Percentiles rank a stretch among this genome's conserved stretches.
These are phyloP conservation scores for Eudorina sp. DNA, from an alignment of 139 green algal species.

Conservation along the genomic window DNA sequence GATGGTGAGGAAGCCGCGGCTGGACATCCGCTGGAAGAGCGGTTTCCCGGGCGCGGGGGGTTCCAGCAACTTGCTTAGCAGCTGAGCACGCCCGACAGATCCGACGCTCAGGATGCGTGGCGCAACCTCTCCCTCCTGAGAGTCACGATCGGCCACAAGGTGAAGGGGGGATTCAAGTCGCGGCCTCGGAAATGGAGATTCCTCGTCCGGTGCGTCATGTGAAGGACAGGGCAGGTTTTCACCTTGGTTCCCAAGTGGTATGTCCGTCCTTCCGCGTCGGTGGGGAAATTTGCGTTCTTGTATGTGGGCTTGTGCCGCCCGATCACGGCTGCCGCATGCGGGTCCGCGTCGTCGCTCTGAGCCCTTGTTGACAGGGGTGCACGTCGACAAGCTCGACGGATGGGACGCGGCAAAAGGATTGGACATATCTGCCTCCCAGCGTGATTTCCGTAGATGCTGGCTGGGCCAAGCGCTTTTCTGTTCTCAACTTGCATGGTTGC, in stretches of 20 bases:
- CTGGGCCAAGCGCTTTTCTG: background rate
- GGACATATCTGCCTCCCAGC: background rate
- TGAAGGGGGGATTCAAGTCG: too few species aligned
- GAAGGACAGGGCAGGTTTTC: too few species aligned
- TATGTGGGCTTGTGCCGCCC: conserved; percentile 26
- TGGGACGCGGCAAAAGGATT: background rate
- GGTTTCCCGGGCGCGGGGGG: conserved; percentile 46
- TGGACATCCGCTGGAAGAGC: conserved; percentile 71
- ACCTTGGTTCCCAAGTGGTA: conserved; percentile 83
- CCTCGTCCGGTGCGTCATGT: too few species aligned
- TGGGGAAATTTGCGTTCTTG: conserved; percentile 84
- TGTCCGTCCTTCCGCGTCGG: conserved; percentile 76
- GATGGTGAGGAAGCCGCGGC: conserved; percentile 81
- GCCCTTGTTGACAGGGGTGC: background rate
- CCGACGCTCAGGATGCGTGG: conserved; percentile 84
- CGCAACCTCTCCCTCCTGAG: conserved; percentile 78
- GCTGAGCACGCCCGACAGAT: conserved; percentile 68
- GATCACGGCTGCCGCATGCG: background rate
- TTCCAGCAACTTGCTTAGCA: conserved; percentile 73
- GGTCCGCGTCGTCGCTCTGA: background rate
- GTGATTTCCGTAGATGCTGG: background rate
- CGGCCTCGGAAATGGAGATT: too few species aligned
- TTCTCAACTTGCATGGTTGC: background rate
- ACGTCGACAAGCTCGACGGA: background rate
- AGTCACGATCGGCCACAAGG: too few species aligned